Percentiles rank a stretch among this genome's conserved stretches.
These are phyloP conservation scores for Selaginella moellendorffii DNA, from an alignment of 75 land plant genomes.

Conservation along the genomic window DNA sequence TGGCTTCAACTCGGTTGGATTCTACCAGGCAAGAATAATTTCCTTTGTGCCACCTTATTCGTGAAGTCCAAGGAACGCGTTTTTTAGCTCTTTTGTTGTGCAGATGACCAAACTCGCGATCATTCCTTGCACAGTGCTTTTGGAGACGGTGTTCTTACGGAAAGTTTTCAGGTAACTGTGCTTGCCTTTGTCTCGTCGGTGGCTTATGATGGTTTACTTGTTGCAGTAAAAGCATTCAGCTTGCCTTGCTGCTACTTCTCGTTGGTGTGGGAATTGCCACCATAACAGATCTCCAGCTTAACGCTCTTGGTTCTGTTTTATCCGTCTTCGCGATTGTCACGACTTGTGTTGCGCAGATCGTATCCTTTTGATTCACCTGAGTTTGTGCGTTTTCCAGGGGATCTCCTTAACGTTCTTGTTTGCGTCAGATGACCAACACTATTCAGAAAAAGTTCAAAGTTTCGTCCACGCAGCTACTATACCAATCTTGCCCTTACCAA, in stretches of 20 bases:
- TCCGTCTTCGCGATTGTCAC: constrained; percentile 81
- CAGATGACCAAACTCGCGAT: constrained; percentile 98
- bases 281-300: constrained; percentile 87
- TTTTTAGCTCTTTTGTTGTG: neutral
- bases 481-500: constrained; percentile 91
- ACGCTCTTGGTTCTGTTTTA: constrained; percentile 65
- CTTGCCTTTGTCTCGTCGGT: too few relatives aligned
- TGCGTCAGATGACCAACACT: constrained; percentile 91
- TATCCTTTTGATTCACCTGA: too few relatives aligned
- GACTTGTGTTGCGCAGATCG: constrained; percentile 92
- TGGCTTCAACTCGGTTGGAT: constrained; percentile 26
- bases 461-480: constrained; percentile 87
- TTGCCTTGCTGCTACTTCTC: constrained; percentile 58
- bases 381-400: too few relatives aligned
- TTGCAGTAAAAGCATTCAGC: constrained; percentile 65
- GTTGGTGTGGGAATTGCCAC: constrained; percentile 93
- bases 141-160: constrained; percentile 67
- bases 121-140: constrained; percentile 81
- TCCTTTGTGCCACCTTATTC: neutral
- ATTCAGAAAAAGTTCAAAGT: constrained; percentile 94
- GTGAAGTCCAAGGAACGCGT: neutral
- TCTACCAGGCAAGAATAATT: neutral
- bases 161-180: constrained; percentile 61
- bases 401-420: neutral
- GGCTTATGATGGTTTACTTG: neutral